Base-by-base conservation (phyloP, 2,329 filamentous ascomycete species). In the Xylaria sp. region DNA sequence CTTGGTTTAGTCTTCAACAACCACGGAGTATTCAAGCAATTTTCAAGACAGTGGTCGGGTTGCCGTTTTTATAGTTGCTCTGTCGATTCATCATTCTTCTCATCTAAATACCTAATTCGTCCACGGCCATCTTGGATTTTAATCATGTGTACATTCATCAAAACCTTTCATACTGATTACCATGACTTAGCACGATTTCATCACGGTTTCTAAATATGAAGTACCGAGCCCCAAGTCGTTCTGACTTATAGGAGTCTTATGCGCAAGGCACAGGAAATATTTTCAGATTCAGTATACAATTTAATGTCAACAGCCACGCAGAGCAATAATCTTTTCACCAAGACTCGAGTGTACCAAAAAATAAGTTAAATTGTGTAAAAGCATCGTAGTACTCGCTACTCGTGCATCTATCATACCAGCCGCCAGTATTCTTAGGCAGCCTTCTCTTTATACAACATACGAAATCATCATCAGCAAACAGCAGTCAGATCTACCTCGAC, bases 371-470 rank as follows among this genome's bases (percentile, higher is more conserved):
- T 39, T 58, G 25, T 10, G 23, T 46, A 18, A 20, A 62, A 34
- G 23, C 23, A 53, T 41, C 18, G 10, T 41, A 8, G 23, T 59
- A 48, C 18, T 34, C 23, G 5, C 13, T 60, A 55, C 50, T 43
- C 48, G 8, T 48, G 60, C 55, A 45, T 60, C 48, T 46, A 48
- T 67, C 58, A 57, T 60, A 56, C 39, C 39, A 28, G 41, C 41
- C 18, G 32, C 60, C 60, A 25, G n/a, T 43, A 55, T 55, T 34
- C 12, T 34, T 28, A 20, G 28, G 34, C 41, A 52, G 34, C 25
- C 4, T 48, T 23, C n/a, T 58, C 20, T 68, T 45, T 62, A 68
- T 46, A 62, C 30, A 56, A 48, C 6, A 59, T 58, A 32, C 39
- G 7, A 61, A 59, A 36, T 43, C 41, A 36, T 62, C 30, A 32